These are phyloP conservation scores for Pulicaria dysenterica DNA, from an alignment of 129 eudicot genomes.

Conservation along the genomic window DNA sequence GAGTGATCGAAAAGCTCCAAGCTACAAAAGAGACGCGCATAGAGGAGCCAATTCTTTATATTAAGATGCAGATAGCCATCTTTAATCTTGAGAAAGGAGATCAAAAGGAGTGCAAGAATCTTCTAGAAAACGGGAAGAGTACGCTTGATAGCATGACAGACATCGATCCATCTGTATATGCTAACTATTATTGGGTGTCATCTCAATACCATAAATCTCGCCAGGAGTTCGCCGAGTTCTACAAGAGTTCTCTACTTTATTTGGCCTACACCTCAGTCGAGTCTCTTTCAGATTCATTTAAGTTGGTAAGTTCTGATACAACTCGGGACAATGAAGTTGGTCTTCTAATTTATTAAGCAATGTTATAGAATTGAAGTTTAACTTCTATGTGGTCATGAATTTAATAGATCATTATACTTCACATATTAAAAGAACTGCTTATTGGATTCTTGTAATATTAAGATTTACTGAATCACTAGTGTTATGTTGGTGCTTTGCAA, in stretches of 20 bases:
- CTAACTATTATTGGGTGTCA: slow-evolving; percentile 90
- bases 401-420: background rate
- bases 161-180: slow-evolving; percentile 93
- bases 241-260: slow-evolving; percentile 89
- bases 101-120: slow-evolving; percentile 84
- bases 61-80: slow-evolving; percentile 80
- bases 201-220: slow-evolving; percentile 87
- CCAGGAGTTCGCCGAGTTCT: slow-evolving; percentile 91
- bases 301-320: slow-evolving; percentile 57
- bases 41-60: slow-evolving; percentile 86
- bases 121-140: slow-evolving; percentile 81
- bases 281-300: slow-evolving; percentile 78
- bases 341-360: background rate
- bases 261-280: slow-evolving; percentile 89
- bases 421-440: background rate
- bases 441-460: background rate
- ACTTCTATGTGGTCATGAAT: background rate
- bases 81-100: slow-evolving; percentile 83
- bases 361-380: background rate
- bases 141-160: slow-evolving; percentile 96
- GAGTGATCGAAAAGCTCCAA: slow-evolving; percentile 79
- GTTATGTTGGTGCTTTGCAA: slow-evolving; percentile 1
- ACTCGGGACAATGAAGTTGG: background rate
- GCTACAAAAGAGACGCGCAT: slow-evolving; percentile 74
- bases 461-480: slow-evolving; percentile 13